Evolutionary conservation across 352 stramenopile species (phyloP).

Genomic region (Halophytophthora batemanensis): DNA sequence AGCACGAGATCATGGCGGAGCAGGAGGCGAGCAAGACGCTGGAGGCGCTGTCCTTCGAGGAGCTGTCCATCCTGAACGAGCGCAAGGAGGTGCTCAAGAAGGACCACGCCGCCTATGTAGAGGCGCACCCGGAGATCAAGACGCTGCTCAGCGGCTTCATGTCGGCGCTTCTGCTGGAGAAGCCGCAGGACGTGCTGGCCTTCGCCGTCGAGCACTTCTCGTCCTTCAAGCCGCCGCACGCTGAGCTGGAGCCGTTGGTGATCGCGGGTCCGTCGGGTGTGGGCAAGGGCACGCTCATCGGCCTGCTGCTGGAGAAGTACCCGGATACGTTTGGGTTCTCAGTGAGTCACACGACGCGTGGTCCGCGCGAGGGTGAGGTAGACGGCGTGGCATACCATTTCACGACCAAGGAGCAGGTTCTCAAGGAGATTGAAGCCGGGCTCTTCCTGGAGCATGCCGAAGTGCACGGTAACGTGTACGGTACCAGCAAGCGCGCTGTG

Average conservation of each 20-base stretch:
- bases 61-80: constrained; percentile 83
- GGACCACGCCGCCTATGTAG: constrained; percentile 80
- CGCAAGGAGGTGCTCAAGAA: constrained; percentile 85
- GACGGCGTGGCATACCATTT: constrained; percentile 98
- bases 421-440: constrained; percentile 91
- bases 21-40: constrained; percentile 46
- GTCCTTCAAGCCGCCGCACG: constrained; percentile 54
- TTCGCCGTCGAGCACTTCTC: constrained; percentile 84
- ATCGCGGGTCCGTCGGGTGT: constrained; percentile 90
- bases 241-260: constrained; percentile 81
- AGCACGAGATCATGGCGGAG: constrained; percentile 26
- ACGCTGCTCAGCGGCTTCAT: constrained; percentile 88
- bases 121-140: constrained; percentile 87
- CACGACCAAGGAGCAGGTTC: constrained; percentile 89
- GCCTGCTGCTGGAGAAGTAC: constrained; percentile 84
- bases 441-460: constrained; percentile 97
- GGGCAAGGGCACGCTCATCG: constrained; percentile 96
- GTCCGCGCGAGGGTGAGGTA: constrained; percentile 91
- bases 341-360: constrained; percentile 97
- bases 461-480: constrained; percentile 98
- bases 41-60: constrained; percentile 77
- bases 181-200: constrained; percentile 74
- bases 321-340: constrained; percentile 93
- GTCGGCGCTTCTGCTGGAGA: constrained; percentile 81
- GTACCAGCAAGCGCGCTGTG: constrained; percentile 93